phyloP scores from a whole-genome alignment of 768 basidiomycete genomes.

The Cystofilobasidium ferigula region DNA sequence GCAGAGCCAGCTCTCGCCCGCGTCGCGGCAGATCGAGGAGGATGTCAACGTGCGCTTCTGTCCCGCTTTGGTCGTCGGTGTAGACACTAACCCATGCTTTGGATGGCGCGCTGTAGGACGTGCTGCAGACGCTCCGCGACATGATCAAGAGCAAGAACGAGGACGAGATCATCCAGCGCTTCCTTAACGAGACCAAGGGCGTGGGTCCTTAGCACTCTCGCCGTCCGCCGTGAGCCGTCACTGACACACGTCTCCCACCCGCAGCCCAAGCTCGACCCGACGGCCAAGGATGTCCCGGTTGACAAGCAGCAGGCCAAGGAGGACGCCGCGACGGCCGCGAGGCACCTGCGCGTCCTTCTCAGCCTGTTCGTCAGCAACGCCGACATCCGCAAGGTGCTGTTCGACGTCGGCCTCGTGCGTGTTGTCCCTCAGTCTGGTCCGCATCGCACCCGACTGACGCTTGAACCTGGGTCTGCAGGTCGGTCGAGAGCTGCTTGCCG shows the following conservation, averaged over 20 bases:
- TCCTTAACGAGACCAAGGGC: constrained; percentile 40
- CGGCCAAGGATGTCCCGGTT: neutral
- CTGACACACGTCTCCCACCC: neutral
- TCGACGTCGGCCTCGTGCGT: constrained; percentile 39
- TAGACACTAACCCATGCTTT: neutral
- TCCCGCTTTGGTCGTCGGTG: neutral
- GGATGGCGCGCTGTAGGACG: neutral
- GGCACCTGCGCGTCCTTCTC: neutral
- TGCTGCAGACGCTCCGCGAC: neutral
- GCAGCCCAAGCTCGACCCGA: constrained; percentile 37
- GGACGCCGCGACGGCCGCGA: neutral
- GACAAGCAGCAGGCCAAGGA: neutral
- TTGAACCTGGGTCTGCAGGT: neutral
- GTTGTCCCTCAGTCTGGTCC: neutral
- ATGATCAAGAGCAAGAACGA: constrained; percentile 63
- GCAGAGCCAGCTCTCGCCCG: constrained; percentile 54
- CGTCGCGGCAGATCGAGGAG: constrained; percentile 61
- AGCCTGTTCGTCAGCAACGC: neutral
- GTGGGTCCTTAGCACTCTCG: constrained; percentile 5
- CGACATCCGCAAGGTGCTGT: constrained; percentile 31
- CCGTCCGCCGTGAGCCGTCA: neutral
- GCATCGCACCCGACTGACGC: no score
- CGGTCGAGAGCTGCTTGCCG: neutral
- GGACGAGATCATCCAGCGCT: constrained; percentile 85
- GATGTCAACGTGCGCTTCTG: constrained; percentile 42